phyloP scores from a whole-genome alignment of 2,329 filamentous ascomycete species.

The Colletotrichum horii region DNA sequence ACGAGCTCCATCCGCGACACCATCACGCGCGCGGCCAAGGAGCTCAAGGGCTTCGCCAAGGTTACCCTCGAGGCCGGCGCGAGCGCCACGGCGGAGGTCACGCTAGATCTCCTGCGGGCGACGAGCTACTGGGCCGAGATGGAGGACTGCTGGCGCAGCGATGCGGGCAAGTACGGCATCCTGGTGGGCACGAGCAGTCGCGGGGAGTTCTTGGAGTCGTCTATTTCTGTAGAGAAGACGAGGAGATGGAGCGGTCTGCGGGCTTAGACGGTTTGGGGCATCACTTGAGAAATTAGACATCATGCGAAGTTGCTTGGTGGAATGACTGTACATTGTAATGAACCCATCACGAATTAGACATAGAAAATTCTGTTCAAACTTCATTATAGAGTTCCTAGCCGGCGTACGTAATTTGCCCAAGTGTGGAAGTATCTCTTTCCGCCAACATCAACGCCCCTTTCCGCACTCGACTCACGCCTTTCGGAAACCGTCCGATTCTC shows the following conservation, averaged over 20 bases:
- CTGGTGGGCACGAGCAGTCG: constrained; percentile 38
- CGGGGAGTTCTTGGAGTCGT: constrained; percentile 23
- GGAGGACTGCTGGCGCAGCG: constrained; percentile 41
- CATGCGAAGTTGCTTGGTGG: not conserved
- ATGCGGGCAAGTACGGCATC: constrained; percentile 41
- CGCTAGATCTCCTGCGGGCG: constrained; percentile 36
- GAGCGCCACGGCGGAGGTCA: constrained; percentile 32
- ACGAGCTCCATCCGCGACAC: constrained; percentile 22
- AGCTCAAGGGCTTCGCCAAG: constrained; percentile 50
- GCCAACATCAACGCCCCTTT: not conserved
- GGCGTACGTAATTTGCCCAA: not conserved
- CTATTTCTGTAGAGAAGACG: constrained; percentile 15
- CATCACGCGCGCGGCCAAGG: constrained; percentile 42
- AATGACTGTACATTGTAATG: not conserved
- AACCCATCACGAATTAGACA: not conserved
- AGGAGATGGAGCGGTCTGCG: constrained; percentile 15
- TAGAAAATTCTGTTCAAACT: not conserved
- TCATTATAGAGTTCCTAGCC: not conserved
- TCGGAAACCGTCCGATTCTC: constrained; percentile 9
- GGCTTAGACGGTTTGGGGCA: not conserved
- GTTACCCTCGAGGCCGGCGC: constrained; percentile 41
- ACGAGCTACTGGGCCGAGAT: constrained; percentile 47
- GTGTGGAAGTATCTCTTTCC: not conserved
- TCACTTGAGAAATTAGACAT: not conserved
- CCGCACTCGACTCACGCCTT: not conserved